Evolutionary conservation across 495 filamentous ascomycete species (phyloP).

Genomic region (Cenococcum geophilum): DNA sequence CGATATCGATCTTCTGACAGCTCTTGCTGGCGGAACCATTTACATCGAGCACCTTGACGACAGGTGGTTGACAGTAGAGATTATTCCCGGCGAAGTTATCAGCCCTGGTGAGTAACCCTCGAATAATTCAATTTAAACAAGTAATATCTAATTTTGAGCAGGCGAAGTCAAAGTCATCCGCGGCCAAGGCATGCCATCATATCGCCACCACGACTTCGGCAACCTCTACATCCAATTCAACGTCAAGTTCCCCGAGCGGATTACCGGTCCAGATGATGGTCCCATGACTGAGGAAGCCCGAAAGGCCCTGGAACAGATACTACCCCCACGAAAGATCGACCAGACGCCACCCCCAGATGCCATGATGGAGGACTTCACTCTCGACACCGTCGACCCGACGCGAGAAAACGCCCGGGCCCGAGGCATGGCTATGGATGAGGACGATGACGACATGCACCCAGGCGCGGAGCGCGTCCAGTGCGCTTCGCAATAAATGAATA

Average conservation of each 20-base stretch:
- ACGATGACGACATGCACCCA: conserved; percentile 78
- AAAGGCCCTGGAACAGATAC: conserved; percentile 65
- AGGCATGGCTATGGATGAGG: conserved; percentile 71
- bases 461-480: conserved; percentile 94
- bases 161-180: conserved; percentile 89
- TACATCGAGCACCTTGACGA: conserved; percentile 96
- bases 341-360: conserved; percentile 62
- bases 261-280: conserved; percentile 46
- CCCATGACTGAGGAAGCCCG: conserved; percentile 50
- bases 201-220: conserved; percentile 89
- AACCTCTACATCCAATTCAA: conserved; percentile 98
- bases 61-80: conserved; percentile 86
- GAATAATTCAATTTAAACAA: neutral
- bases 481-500: conserved; percentile 74
- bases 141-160: conserved; percentile 34
- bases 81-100: conserved; percentile 89
- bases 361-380: conserved; percentile 79
- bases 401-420: conserved; percentile 67
- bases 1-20: conserved; percentile 93
- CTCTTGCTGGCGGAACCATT: conserved; percentile 81
- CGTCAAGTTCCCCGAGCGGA: conserved; percentile 76
- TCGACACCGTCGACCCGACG: conserved; percentile 76
- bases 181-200: conserved; percentile 97
- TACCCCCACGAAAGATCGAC: conserved; percentile 61
- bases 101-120: conserved; percentile 59